Base-by-base conservation (phyloP, 345 rosid species). In the Garcia nutans region DNA sequence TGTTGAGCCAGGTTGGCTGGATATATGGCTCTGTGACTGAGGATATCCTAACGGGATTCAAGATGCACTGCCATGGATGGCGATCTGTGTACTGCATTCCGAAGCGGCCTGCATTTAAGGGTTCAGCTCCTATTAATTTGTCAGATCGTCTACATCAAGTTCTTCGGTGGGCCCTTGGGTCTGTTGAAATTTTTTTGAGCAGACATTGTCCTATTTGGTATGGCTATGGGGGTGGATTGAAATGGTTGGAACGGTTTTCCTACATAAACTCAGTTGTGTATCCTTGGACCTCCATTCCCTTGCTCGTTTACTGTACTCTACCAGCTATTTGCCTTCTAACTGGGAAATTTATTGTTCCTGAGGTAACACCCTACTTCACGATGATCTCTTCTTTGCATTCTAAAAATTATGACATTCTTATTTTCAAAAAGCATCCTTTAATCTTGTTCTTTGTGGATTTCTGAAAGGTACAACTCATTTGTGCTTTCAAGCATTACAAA, bases 151-250 rank as follows among this genome's bases (percentile, higher is more conserved):
- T 94, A 3, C 89, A 94, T 78, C 98, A 94, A 82, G 98, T 94
- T 80, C 96, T 94, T 67, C 92, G 98, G 8, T 94, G 98, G 98
- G 97, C 98, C 22, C 97, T 94, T 75, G 98, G 98, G 61, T 94
- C 98, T 65, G 98, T 94, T 3, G 98, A 94, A 86, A 94, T 94
- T 67, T 92, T 94, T 89, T 85, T 94, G 81, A 92, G 98, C 74
- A 89, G 95, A 80, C 97, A 94, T 79, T 94, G 98, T 68, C 98
- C 98, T 0, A 92, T 94, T 71, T 94, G 98, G 98, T 94, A 94
- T 80, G 98, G 98, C 54, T 94, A 92, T 68, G 98, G 98, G 23
- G 98, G 98, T 74, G 98, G 98, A 0, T 85, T 94, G 86, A 92
- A 94, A 77, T 91, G 92, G 97, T 78, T 94, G 83, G 98, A 94